A percentile compares a stretch with the other conserved stretches of the same genome.
phyloP scores from a whole-genome alignment of 257 asterid genomes.

The Solanum bukasovii region DNA sequence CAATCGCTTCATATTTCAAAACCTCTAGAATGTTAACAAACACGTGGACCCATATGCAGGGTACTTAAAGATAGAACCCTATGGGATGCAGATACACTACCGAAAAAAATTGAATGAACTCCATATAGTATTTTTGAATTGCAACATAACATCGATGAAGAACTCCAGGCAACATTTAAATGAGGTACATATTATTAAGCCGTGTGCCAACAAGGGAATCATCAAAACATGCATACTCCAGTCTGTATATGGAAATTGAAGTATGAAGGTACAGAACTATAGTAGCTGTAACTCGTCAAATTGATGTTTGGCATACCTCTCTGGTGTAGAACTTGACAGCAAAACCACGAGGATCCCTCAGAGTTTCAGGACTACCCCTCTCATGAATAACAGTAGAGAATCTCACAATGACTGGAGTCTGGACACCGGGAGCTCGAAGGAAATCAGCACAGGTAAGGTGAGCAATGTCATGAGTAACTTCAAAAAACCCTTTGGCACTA shows the following conservation, averaged over 20 bases:
- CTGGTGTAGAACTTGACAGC: conserved; percentile 36
- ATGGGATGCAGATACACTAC: neutral
- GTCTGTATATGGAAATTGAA: neutral
- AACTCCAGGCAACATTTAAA: neutral
- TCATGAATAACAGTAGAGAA: conserved; percentile 32
- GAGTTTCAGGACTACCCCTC: conserved; percentile 28
- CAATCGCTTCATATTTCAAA: neutral
- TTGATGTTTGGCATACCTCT: conserved; percentile 13
- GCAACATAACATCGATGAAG: neutral
- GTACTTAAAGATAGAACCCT: neutral
- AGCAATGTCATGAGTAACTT: conserved; percentile 25
- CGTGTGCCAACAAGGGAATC: neutral
- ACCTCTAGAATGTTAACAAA: neutral
- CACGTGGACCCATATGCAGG: neutral
- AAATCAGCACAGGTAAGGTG: conserved; percentile 29
- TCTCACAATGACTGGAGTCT: conserved; percentile 29
- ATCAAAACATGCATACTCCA: neutral
- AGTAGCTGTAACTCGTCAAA: neutral
- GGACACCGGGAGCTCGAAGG: conserved; percentile 29
- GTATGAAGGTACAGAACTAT: neutral
- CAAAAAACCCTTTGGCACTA: conserved; percentile 32
- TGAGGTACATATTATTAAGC: neutral
- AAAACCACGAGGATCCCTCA: conserved; percentile 32
- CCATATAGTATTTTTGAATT: neutral
- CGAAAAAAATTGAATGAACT: neutral